Base-by-base conservation (phyloP, 192 early-diverging fungal genomes). In the Umbelopsis ramanniana region DNA sequence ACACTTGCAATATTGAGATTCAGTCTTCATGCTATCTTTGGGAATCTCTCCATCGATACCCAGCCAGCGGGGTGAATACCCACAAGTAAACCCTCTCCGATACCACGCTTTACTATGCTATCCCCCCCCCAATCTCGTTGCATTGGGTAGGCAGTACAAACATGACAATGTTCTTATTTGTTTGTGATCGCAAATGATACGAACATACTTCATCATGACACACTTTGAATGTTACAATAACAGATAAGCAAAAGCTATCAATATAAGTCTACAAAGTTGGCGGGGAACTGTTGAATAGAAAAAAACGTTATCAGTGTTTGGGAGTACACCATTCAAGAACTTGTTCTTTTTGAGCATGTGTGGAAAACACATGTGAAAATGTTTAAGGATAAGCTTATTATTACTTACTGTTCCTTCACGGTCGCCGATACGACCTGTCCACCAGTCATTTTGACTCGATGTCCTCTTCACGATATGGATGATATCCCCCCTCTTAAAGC, bases 401-500 rank as follows among this genome's bases (percentile, higher is more conserved):
- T 43, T 43, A 43, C 53, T 63, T 72, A 72, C 70, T 46, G 71
- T 76, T 45, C 74, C 74, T 52, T 71, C 21, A 15, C 66, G 46
- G 40, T 40, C 47, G 19, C 50, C 50, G 15, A 71, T 15, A 19
- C 40, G 43, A 8, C 96, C 97, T 35, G 88, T 86, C 97, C 96
- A 98, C 97, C 97, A 98, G 74, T 95, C 93, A 75, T 95, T 90
- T 40, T 78, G 83, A 37, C 84, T 84, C 1, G 87, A 85, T 2
- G 92, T 91, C 68, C 88, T 87, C 72, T 91, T 86, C 35, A 88
- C 53, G 14, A 98, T 88, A 4, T 83, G 88, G 75, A 98, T 96
- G 29, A 89, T 76, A 76, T 98, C 96, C 60, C 93, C 95, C 74
- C 90, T 91, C 72, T 83, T 88, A 77, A 98, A 98, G 19, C 83